phyloP scores from a whole-genome alignment of 371 early-diverging fungal genomes.

The Blastocladiella emersonii region DNA sequence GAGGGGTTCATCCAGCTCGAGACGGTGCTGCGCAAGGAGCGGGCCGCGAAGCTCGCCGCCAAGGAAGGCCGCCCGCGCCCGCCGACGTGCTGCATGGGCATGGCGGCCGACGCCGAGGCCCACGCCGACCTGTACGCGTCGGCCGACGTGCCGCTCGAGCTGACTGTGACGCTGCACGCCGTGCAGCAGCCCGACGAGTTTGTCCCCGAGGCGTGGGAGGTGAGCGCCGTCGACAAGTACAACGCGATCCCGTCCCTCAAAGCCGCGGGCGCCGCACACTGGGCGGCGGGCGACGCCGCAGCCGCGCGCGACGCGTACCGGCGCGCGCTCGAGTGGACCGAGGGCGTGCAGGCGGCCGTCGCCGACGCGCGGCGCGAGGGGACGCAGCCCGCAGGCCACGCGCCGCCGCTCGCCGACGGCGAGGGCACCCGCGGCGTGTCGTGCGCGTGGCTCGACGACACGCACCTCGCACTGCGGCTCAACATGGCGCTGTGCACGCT shows the following conservation, averaged over 20 bases:
- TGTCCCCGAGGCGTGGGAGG: slow-evolving; percentile 6
- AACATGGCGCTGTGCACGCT: slow-evolving; percentile 3
- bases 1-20: slow-evolving; percentile 6
- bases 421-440: neutral
- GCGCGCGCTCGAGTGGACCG: neutral
- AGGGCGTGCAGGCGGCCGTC: neutral
- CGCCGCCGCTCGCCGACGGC: neutral
- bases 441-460: neutral
- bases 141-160: slow-evolving; percentile 3
- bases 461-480: neutral
- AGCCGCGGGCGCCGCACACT: neutral
- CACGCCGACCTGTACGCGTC: slow-evolving; percentile 8
- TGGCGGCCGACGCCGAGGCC: neutral
- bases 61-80: neutral
- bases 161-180: neutral
- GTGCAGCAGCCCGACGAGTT: slow-evolving; percentile 3
- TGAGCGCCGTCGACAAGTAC: neutral
- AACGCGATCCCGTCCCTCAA: slow-evolving; percentile 1
- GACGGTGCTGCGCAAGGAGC: neutral
- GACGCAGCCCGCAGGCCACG: neutral
- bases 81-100: neutral
- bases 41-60: neutral
- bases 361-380: neutral
- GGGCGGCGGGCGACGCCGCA: neutral
- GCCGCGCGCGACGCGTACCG: neutral